These are phyloP conservation scores for Starmerella sp. DNA, from an alignment of 805 yeast species.

Conservation along the genomic window DNA sequence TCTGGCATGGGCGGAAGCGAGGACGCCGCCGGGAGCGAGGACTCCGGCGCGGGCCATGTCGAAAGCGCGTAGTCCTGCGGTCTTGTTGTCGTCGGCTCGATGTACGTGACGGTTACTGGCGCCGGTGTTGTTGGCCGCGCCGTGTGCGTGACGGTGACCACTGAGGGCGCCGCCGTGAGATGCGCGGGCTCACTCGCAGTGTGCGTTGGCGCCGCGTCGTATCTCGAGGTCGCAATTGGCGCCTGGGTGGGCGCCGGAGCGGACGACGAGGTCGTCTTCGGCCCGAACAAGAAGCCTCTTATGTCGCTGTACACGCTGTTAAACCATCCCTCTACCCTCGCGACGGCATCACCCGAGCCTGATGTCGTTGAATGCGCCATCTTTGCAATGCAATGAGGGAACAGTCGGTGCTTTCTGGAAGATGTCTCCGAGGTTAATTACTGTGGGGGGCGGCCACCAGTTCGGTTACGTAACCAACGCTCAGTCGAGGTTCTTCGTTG, in stretches of 20 bases:
- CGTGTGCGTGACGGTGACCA: neutral
- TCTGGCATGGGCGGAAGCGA: neutral
- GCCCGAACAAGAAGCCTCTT: neutral
- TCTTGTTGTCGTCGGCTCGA: neutral
- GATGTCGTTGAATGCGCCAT: neutral
- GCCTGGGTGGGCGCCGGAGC: neutral
- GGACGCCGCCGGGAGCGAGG: neutral
- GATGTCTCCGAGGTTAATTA: too few species aligned
- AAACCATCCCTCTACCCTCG: neutral
- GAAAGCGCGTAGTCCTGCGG: neutral
- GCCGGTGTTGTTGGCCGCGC: neutral
- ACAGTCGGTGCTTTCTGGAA: too few species aligned
- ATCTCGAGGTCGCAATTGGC: neutral
- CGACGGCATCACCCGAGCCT: neutral
- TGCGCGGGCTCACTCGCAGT: neutral
- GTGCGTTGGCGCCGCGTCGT: neutral
- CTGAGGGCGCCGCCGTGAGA: neutral
- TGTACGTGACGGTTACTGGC: neutral
- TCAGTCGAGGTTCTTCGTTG: too few species aligned
- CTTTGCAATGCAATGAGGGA: neutral
- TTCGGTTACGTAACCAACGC: too few species aligned
- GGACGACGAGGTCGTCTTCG: neutral
- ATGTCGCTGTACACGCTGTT: neutral
- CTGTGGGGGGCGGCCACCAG: too few species aligned
- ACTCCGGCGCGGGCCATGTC: neutral